Evolutionary conservation across 78 protist genomes (phyloP).

Genomic region (Dictyostelium intermedium): DNA sequence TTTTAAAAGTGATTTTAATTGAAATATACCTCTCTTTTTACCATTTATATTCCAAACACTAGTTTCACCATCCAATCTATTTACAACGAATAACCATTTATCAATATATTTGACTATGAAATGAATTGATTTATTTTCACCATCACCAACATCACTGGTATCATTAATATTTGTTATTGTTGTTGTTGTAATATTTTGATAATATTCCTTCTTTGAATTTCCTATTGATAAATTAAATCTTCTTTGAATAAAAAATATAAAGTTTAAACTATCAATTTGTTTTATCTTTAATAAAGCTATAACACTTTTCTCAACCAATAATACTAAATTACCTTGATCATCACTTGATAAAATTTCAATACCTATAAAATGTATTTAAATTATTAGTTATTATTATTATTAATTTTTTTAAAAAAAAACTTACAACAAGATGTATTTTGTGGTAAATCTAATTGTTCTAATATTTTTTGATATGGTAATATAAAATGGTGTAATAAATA

Average conservation of each 20-base stretch:
- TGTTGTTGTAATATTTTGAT: neutral
- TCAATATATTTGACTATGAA: neutral
- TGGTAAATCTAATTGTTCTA: slow-evolving; percentile 1
- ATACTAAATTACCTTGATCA: slow-evolving; percentile 15
- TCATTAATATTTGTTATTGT: neutral
- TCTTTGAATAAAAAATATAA: slow-evolving; percentile 28
- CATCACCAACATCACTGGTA: neutral
- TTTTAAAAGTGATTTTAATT: neutral
- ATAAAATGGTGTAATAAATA: slow-evolving; percentile 12
- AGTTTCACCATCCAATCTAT: slow-evolving; percentile 3
- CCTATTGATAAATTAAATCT: neutral
- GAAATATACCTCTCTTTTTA: slow-evolving; percentile 32
- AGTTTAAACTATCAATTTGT: slow-evolving; percentile 11
- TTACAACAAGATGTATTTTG: neutral
- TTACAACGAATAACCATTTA: slow-evolving; percentile 57
- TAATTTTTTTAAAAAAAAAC: neutral
- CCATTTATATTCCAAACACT: slow-evolving; percentile 62
- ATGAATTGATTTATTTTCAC: neutral
- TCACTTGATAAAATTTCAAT: slow-evolving; percentile 10
- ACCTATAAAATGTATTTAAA: no score
- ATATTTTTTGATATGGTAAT: neutral
- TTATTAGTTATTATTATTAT: neutral
- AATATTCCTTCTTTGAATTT: neutral
- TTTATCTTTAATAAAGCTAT: slow-evolving; percentile 19
- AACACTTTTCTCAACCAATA: neutral